Evolutionary conservation across 345 rosid species (phyloP).

Genomic region (Brassica incana): DNA sequence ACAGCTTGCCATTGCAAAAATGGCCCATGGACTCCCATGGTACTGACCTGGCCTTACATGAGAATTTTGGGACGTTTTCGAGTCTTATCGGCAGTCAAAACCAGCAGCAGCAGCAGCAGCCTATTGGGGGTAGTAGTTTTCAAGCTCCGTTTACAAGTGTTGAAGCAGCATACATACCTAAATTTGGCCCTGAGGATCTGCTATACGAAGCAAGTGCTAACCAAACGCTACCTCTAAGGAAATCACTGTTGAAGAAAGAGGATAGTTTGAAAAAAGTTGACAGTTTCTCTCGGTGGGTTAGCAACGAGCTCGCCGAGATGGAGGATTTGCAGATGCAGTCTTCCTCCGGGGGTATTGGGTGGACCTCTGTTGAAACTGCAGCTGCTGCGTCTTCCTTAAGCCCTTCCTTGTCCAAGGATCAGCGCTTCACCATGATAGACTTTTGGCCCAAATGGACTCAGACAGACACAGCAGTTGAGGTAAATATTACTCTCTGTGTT

Average conservation of each 20-base stretch:
- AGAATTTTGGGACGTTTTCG: conserved; percentile 44
- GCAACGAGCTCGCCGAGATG: conserved; percentile 73
- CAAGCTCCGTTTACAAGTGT: conserved; percentile 39
- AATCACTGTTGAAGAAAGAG: conserved; percentile 48
- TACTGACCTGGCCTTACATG: conserved; percentile 42
- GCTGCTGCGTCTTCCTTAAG: conserved; percentile 73
- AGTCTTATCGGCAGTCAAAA: conserved; percentile 44
- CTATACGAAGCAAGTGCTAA: conserved; percentile 50
- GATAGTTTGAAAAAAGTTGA: conserved; percentile 75
- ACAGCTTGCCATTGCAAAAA: conserved; percentile 33
- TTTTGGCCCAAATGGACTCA: conserved; percentile 84
- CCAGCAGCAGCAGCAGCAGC: conserved; percentile 46
- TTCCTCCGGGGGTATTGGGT: conserved; percentile 71
- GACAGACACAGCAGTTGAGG: conserved; percentile 68
- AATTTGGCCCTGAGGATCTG: conserved; percentile 45
- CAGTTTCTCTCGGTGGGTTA: conserved; percentile 89
- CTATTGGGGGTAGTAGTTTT: conserved; percentile 19
- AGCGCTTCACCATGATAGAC: conserved; percentile 72
- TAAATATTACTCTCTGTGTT: conserved; percentile 17
- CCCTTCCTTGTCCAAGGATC: conserved; percentile 82
- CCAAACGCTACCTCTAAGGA: conserved; percentile 35
- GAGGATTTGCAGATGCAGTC: conserved; percentile 75
- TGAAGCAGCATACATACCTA: conserved; percentile 45
- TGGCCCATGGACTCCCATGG: conserved; percentile 50
- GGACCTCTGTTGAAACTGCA: conserved; percentile 70